These are phyloP conservation scores for Nepenthes gracilis DNA, from an alignment of 148 eudicot species.

Conservation along the genomic window DNA sequence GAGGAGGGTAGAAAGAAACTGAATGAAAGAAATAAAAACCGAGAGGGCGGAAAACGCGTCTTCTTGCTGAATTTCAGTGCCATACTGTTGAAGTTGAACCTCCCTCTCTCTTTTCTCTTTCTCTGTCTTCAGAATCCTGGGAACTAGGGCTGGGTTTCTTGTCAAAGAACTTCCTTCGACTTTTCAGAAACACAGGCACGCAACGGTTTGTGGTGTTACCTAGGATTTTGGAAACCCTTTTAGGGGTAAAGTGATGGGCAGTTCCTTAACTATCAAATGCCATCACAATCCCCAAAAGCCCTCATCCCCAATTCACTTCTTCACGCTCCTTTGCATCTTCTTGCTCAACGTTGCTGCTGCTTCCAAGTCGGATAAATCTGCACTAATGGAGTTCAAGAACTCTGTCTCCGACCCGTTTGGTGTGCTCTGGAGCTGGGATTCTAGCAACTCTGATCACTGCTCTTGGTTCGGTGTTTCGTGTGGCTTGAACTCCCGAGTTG, in stretches of 20 bases:
- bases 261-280: constrained; percentile 14
- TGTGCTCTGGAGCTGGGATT: constrained; percentile 36
- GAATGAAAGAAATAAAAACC: no score
- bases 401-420: constrained; percentile 45
- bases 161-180: not conserved
- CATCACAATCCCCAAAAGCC: constrained; percentile 11
- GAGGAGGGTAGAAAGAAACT: no score
- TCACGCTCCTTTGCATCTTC: constrained; percentile 21
- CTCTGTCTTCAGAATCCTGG: not conserved
- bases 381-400: constrained; percentile 36
- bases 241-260: constrained; percentile 35
- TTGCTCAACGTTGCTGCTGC: constrained; percentile 5
- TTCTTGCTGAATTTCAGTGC: no score
- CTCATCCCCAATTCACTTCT: not conserved
- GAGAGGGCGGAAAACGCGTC: no score
- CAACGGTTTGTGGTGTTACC: not conserved
- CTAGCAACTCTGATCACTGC: constrained; percentile 35
- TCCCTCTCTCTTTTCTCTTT: no score
- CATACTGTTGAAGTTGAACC: no score
- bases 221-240: constrained; percentile 20
- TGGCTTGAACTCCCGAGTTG: constrained; percentile 30
- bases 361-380: constrained; percentile 39
- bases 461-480: constrained; percentile 68
- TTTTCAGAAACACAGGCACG: not conserved
- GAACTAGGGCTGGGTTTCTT: constrained; percentile 2